Evolutionary conservation across 1,284 basidiomycete genomes (phyloP).

Genomic region (Tilletia horrida): DNA sequence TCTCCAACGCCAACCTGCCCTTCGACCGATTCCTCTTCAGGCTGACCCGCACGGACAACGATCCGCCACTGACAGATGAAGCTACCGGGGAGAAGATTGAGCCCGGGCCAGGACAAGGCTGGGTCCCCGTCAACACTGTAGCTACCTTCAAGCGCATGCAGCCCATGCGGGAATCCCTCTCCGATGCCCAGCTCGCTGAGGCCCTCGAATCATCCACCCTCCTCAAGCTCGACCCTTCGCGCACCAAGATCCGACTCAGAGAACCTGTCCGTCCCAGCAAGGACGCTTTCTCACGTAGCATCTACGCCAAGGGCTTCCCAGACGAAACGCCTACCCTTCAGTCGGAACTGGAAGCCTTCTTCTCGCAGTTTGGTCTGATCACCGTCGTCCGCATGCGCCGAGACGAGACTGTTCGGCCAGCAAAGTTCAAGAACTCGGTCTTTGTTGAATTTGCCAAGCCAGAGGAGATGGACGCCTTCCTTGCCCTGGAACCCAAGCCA

Average conservation of each 20-base stretch:
- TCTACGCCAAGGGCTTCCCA: conserved; percentile 74
- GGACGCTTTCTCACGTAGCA: conserved; percentile 53
- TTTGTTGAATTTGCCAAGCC: conserved; percentile 84
- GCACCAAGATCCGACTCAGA: conserved; percentile 69
- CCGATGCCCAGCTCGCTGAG: conserved; percentile 40
- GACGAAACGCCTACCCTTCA: conserved; percentile 71
- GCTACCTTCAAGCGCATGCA: conserved; percentile 94
- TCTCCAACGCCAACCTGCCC: conserved; percentile 80
- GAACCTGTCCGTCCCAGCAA: conserved; percentile 57
- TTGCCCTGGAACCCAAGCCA: conserved; percentile 65
- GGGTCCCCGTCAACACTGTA: conserved; percentile 83
- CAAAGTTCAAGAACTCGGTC: conserved; percentile 89
- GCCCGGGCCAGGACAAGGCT: conserved; percentile 61
- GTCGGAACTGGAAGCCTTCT: conserved; percentile 75
- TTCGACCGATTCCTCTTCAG: conserved; percentile 92
- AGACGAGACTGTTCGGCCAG: conserved; percentile 61
- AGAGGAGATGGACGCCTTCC: conserved; percentile 69
- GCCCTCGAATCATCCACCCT: conserved; percentile 53
- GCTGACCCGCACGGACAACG: conserved; percentile 47
- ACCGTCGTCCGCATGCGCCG: conserved; percentile 85
- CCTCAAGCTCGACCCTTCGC: conserved; percentile 74
- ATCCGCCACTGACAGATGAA: conserved; percentile 21
- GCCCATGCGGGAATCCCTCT: conserved; percentile 57
- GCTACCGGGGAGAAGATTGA: conserved; percentile 60
- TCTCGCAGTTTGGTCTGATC: conserved; percentile 74